These are phyloP conservation scores for Mycocentrospora acerina DNA, from an alignment of 2,329 filamentous ascomycete genomes.

Conservation along the genomic window DNA sequence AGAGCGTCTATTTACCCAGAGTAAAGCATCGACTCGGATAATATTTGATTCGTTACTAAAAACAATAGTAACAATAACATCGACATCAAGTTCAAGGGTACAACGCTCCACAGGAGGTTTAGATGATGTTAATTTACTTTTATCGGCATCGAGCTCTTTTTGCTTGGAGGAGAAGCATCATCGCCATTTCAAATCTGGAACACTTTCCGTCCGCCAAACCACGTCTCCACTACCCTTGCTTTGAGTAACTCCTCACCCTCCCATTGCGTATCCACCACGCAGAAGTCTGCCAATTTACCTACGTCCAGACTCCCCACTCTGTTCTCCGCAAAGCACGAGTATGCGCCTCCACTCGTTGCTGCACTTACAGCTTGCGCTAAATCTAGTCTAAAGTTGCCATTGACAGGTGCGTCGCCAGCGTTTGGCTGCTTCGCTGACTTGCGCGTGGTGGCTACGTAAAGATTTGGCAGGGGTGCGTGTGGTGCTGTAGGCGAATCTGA, in stretches of 20 bases:
- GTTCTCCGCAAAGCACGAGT: constrained; percentile 59
- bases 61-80: no score
- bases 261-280: constrained; percentile 56
- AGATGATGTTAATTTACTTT: no score
- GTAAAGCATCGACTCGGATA: no score
- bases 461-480: constrained; percentile 55
- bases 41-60: no score
- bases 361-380: constrained; percentile 57
- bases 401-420: constrained; percentile 46
- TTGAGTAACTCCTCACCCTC: constrained; percentile 50
- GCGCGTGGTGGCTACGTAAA: constrained; percentile 62
- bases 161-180: no score
- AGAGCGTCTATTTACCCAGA: no score
- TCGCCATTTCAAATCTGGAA: constrained; percentile 9
- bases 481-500: constrained; percentile 63
- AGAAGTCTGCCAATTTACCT: constrained; percentile 61
- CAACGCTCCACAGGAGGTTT: no score
- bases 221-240: constrained; percentile 54
- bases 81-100: no score
- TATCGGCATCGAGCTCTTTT: no score
- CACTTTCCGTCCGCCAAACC: constrained; percentile 50
- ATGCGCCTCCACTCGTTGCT: constrained; percentile 58
- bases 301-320: constrained; percentile 55
- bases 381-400: constrained; percentile 56
- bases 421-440: constrained; percentile 55